Evolutionary conservation across 805 yeast species (phyloP), one percentile per base, ranked within the genome.

Genomic region (Wickerhamomyces chambardii): DNA sequence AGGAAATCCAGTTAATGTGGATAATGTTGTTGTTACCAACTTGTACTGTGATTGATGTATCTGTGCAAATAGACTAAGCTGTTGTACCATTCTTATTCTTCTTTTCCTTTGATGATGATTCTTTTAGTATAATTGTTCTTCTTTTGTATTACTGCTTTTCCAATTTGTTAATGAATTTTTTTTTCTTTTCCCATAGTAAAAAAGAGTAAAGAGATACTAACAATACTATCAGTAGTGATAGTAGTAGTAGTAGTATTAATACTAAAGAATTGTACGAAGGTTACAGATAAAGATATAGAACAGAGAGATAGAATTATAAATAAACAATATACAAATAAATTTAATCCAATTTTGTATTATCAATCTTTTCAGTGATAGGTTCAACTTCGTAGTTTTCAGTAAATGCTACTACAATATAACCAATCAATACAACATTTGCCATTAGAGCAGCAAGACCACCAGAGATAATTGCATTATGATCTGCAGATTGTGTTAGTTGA

Each of bases 361-460:
- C 59, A 41, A 65, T 64, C 41, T 69, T 61, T 34, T 59, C 60
- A 6, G 46, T 40, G 17, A 46, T 9, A 6, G 6, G 52, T 14
- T 51, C 59, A 6, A 53, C 45, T 12, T 50, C 50, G 30, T 55
- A 55, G 34, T 79, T 81, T 51, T 84, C 94, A 17, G 68, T 69
- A 57, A 83, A 83, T 2, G 94, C 92, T 40, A 72, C 82, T 15
- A 79, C 64, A 25, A 84, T 75, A 49, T 80, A 84, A 1, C 82
- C 84, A 35, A 83, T 71, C 44, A 84, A 61, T 16, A 84, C 92
- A 6, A 78, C 58, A 50, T 84, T 84, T 19, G 92, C 92, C 37
- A 73, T 73, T 15, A 74, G 64, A 3, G 92, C 92, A 27, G 89
- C 85, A n/a, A 78, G 50, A 3, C 92, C 92, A 29, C 94, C 94